Evolutionary conservation across 1,284 basidiomycete genomes (phyloP).

Genomic region (Fomes fomentarius): DNA sequence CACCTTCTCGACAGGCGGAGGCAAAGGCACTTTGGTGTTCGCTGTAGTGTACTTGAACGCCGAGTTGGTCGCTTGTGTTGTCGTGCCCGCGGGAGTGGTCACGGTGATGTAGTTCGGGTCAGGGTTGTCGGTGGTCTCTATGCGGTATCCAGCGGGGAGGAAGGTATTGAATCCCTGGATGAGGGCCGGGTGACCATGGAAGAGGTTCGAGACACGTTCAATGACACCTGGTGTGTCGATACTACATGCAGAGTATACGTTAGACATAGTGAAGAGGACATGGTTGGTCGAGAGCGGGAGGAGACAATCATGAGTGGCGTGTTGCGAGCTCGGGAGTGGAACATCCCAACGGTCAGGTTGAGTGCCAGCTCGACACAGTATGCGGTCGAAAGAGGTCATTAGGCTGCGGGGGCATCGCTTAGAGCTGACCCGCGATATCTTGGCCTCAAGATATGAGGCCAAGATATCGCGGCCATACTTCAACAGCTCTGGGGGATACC

Average conservation of each 20-base stretch:
- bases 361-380: too few species aligned
- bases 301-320: not conserved
- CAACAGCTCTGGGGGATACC: not conserved
- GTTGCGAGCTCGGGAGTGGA: too few species aligned
- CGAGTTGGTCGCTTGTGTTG: conserved; percentile 38
- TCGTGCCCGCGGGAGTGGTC: conserved; percentile 80
- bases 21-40: conserved; percentile 2
- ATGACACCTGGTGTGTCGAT: conserved; percentile 99
- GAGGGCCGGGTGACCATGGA: conserved; percentile 88
- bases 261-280: not conserved
- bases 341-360: too few species aligned
- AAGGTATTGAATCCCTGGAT: conserved; percentile 99
- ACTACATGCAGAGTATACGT: conserved; percentile 42
- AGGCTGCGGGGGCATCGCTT: too few species aligned
- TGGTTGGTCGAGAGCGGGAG: too few species aligned
- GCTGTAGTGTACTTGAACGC: conserved; percentile 18
- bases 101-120: conserved; percentile 79
- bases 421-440: too few species aligned
- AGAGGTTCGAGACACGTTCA: conserved; percentile 91
- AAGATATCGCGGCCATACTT: not conserved
- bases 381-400: too few species aligned
- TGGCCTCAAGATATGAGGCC: too few species aligned
- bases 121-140: conserved; percentile 70
- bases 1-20: not conserved
- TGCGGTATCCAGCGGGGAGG: conserved; percentile 92